Evolutionary conservation across 2,329 filamentous ascomycete species (phyloP).

Genomic region (Ciborinia camelliae): DNA sequence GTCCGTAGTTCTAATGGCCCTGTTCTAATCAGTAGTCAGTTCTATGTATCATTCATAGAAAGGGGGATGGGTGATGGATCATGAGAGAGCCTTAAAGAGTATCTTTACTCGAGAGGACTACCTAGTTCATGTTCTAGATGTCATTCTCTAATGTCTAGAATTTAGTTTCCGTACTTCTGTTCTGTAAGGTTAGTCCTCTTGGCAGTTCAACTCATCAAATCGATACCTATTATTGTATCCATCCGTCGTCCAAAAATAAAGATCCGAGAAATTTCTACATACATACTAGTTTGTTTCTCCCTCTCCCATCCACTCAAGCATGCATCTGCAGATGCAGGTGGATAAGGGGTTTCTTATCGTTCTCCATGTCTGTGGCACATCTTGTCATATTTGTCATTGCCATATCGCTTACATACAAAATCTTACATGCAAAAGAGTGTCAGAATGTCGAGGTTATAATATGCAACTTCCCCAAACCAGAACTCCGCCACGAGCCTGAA

Average conservation of each 20-base stretch:
- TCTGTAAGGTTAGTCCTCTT: background rate
- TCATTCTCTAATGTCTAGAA: background rate
- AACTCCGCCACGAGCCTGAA: background rate
- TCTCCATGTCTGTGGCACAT: background rate
- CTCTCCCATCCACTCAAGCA: background rate
- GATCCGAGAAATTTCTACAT: constrained; percentile 1
- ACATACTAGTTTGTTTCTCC: background rate
- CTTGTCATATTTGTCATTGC: background rate
- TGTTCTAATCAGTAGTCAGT: background rate
- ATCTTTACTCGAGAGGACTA: background rate
- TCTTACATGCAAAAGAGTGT: background rate
- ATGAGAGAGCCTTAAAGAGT: constrained; percentile 1
- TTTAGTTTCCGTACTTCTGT: background rate
- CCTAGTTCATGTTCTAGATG: background rate
- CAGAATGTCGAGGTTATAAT: background rate
- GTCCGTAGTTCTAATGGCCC: background rate
- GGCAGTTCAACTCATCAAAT: no score
- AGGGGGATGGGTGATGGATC: background rate
- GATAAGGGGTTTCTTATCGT: constrained; percentile 5
- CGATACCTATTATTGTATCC: background rate
- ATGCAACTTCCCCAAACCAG: background rate
- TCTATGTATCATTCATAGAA: background rate
- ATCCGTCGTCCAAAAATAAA: background rate
- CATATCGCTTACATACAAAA: background rate
- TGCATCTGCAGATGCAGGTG: background rate